These are phyloP conservation scores for Scheffersomyces insectosa DNA, from an alignment of 1,139 yeast species.

Conservation along the genomic window DNA sequence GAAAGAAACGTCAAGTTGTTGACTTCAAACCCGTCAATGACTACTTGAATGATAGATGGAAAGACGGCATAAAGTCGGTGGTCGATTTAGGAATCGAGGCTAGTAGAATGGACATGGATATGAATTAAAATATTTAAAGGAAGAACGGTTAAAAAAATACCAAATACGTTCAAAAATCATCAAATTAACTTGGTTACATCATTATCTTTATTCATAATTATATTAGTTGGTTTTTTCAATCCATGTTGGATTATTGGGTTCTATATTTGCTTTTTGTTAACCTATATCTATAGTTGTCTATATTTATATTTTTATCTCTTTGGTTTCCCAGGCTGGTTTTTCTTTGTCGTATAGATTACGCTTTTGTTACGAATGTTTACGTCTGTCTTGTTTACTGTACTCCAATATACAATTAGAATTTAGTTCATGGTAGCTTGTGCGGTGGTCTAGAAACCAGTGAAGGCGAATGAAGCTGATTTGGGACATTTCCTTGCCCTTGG, in stretches of 20 bases:
- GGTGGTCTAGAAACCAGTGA: no score
- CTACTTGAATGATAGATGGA: constrained; percentile 39
- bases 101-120: constrained; percentile 18
- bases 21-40: constrained; percentile 38
- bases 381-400: not conserved
- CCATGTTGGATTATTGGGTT: not conserved
- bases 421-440: no score
- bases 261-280: not conserved
- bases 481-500: no score
- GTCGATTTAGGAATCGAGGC: constrained; percentile 39
- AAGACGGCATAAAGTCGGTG: constrained; percentile 36
- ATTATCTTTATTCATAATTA: not conserved
- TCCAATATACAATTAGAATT: no score
- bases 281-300: not conserved
- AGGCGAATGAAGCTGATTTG: no score
- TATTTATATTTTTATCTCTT: not conserved
- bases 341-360: not conserved
- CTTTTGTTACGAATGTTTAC: constrained; percentile 1
- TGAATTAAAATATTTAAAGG: not conserved
- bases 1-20: constrained; percentile 35
- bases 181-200: no score
- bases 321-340: not conserved
- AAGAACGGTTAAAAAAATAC: not conserved
- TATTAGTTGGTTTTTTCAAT: not conserved
- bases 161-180: no score